phyloP scores from a whole-genome alignment of 2,329 filamentous ascomycete genomes.

The Alternaria metachromatica region DNA sequence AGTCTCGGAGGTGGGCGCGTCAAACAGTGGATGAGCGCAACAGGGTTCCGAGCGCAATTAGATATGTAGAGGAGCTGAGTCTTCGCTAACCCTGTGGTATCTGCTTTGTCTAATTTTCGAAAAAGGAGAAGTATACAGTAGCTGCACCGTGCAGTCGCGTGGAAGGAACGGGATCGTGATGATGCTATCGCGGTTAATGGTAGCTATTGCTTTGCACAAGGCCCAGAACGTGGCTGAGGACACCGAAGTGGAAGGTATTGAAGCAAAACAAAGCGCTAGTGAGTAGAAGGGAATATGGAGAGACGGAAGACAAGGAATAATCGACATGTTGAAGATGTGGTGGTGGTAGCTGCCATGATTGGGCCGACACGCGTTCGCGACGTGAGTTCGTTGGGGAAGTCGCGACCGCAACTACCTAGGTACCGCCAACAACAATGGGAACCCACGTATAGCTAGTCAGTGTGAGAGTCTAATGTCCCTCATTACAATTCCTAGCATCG shows the following conservation, averaged over 20 bases:
- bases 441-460: background rate
- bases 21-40: background rate
- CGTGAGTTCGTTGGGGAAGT: background rate
- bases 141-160: background rate
- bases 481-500: background rate
- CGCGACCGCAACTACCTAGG: background rate
- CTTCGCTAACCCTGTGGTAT: background rate
- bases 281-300: too few species aligned
- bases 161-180: background rate
- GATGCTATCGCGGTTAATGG: background rate
- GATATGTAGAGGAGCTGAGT: background rate
- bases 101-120: background rate
- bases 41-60: background rate
- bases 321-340: background rate
- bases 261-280: too few species aligned
- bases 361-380: background rate
- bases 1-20: background rate
- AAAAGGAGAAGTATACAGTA: background rate
- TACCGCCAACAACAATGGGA: background rate
- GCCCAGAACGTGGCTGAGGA: background rate
- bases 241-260: background rate
- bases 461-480: background rate
- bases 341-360: background rate
- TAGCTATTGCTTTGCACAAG: background rate
- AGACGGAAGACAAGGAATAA: accelerated